Evolutionary conservation across 306 rosid species (phyloP).

Genomic region (Cicer yamashitae): DNA sequence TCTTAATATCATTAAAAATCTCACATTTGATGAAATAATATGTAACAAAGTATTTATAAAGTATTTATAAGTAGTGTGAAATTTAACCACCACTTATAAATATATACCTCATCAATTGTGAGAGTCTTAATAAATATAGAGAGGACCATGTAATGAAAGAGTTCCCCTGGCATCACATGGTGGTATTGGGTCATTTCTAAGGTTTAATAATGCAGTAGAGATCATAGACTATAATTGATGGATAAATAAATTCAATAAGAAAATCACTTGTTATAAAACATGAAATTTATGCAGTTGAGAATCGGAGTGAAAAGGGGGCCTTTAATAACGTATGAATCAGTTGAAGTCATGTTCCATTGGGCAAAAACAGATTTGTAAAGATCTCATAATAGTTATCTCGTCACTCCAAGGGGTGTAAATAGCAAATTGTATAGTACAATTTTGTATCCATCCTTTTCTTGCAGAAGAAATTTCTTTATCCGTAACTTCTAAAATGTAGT

Average conservation of each 20-base stretch:
- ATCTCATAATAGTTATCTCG: background rate
- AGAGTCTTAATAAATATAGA: too few relatives aligned
- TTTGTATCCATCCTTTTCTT: slow-evolving; percentile 31
- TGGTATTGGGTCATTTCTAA: slow-evolving; percentile 17
- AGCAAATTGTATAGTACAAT: slow-evolving; percentile 10
- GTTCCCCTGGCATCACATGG: background rate
- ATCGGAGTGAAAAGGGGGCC: slow-evolving; percentile 16
- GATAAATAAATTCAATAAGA: slow-evolving; percentile 18
- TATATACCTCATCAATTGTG: too few relatives aligned
- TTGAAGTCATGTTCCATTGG: background rate
- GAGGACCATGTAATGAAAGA: background rate
- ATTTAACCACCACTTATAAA: too few relatives aligned
- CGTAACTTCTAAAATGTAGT: slow-evolving; percentile 3
- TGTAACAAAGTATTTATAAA: too few relatives aligned
- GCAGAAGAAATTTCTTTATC: background rate
- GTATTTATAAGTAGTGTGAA: too few relatives aligned
- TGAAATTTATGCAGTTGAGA: slow-evolving; percentile 11
- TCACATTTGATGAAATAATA: too few relatives aligned
- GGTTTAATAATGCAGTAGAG: slow-evolving; percentile 7
- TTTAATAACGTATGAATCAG: slow-evolving; percentile 11
- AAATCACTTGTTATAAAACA: slow-evolving; percentile 12
- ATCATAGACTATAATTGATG: background rate
- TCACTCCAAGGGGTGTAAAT: slow-evolving; percentile 10
- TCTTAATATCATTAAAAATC: too few relatives aligned
- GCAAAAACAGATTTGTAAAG: background rate